Evolutionary conservation across 148 eudicot species (phyloP), one percentile per base, ranked within the genome.

Genomic region (Chenopodium formosanum): DNA sequence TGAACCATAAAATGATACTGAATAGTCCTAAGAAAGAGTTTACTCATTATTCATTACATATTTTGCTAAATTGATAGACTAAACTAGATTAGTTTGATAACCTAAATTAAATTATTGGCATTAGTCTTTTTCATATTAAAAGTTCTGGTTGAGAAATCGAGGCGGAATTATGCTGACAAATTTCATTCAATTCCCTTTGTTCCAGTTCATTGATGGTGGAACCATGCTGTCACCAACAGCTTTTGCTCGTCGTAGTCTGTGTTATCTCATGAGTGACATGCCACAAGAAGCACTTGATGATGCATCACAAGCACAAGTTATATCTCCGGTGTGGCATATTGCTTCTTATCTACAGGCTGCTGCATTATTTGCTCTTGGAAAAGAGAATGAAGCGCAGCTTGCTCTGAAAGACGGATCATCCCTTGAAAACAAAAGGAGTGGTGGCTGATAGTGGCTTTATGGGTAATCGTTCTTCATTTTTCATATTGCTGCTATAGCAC

Each of bases 301-400:
- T 83, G 98, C 97, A 65, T 82, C 82, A 67, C 94, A 93, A 85
- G 94, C 94, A 20, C 99, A 92, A 86, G 91, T 87, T 19, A 88
- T 92, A 86, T 91, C 97, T 50, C 97, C 97, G 2, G 88, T 90
- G 53, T 92, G 94, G 97, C 94, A 93, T 73, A 88, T 92, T 4
- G 94, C 99, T 34, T 91, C 92, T n/a, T 95, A 92, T 78, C 82
- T 95, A 68, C 99, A 95, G 85, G 97, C 97, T 82, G 88, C 93
- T 84, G 86, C 97, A 64, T 89, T 95, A 70, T 88, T 89, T 76
- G 91, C 89, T 25, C 74, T 95, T 74, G 77, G 92, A 79, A 89
- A 89, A 85, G 97, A 95, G 74, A 91, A 86, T 65, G 99, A 93
- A 81, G 99, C 94, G n/a, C 93, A 90, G 27, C 92, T 92, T 48